Conservation (phyloP, 192 early-diverging fungal genomes). For the Coemansia sp. region DNA sequence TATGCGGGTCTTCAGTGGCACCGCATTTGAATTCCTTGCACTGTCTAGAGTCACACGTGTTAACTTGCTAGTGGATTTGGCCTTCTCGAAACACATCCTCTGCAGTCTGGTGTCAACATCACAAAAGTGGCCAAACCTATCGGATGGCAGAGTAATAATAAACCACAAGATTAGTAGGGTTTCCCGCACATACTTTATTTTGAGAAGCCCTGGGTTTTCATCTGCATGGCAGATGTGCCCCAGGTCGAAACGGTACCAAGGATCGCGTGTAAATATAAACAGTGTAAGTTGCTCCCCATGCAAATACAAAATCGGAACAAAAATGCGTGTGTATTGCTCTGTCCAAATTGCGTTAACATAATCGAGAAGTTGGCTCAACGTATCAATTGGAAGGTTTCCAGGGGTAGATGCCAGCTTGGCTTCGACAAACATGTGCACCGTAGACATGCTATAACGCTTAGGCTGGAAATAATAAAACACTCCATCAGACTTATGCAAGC, state of each 20-base stretch:
- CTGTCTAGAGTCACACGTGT: background rate
- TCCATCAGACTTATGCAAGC: background rate
- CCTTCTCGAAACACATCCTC: too few relatives aligned
- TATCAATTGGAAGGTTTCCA: background rate
- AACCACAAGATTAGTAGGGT: background rate
- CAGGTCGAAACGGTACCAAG: background rate
- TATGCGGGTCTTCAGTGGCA: background rate
- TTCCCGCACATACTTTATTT: background rate
- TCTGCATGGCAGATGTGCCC: background rate
- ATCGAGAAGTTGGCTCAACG: background rate
- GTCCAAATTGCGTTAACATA: background rate
- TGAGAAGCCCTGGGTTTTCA: background rate
- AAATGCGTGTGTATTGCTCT: background rate
- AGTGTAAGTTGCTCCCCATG: background rate
- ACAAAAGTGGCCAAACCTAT: constrained; percentile 13
- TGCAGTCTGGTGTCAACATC: background rate
- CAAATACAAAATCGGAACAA: background rate
- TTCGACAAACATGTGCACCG: background rate
- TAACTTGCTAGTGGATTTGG: too few relatives aligned
- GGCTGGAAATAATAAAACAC: background rate
- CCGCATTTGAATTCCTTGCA: background rate
- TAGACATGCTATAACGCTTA: background rate
- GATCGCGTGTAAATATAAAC: background rate
- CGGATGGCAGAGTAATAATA: background rate
- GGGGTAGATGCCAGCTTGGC: background rate